Base-by-base conservation (phyloP, 768 basidiomycete species). In the Filobasidium floriforme region DNA sequence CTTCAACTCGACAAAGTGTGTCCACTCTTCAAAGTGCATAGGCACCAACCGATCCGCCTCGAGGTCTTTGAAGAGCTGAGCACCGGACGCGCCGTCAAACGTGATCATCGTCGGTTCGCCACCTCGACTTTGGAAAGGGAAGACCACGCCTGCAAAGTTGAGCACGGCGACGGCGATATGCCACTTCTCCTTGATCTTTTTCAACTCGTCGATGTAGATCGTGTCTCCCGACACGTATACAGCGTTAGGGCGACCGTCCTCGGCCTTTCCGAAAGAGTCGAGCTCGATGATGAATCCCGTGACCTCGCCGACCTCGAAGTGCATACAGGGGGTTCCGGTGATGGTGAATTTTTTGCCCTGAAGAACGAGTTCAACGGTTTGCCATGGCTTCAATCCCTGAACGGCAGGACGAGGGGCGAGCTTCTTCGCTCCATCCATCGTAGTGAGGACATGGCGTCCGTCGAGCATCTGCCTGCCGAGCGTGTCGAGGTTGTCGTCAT, bases 21-120 rank as follows among this genome's bases (percentile, higher is more conserved):
- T 44, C 60, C 60, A 61, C 37, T 44, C 60, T 11, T 61, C 22
- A 37, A n/a, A 61, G 24, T 61, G 60, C 60, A 61, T 61, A 19
- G 60, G 60, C 6, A 61, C 60, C 1, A 61, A 12, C 24, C 18
- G n/a, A 3, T 61, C 60, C 19, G 60, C 41, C 14, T 32, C 41
- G 15, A 61, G 7, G 18, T 26, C 41, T 18, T 61, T 61, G 44
- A 9, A 9, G 1, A 61, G 29, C 24, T 9, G 2, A 15, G 43
- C 40, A 15, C 41, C 60, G 24, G n/a, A 18, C 7, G 9, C 60
- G 1, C 60, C 60, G 41, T 61, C 60, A 18, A 61, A 43, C 7
- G 60, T 61, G 41, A 61, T 44, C 41, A 9, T 1, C 1, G 24
- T 3, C 7, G 26, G 15, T 24, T 24, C 54, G 4, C 54, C 54